phyloP scores from a whole-genome alignment of 1,284 basidiomycete genomes.

The Cronartium quercuum region DNA sequence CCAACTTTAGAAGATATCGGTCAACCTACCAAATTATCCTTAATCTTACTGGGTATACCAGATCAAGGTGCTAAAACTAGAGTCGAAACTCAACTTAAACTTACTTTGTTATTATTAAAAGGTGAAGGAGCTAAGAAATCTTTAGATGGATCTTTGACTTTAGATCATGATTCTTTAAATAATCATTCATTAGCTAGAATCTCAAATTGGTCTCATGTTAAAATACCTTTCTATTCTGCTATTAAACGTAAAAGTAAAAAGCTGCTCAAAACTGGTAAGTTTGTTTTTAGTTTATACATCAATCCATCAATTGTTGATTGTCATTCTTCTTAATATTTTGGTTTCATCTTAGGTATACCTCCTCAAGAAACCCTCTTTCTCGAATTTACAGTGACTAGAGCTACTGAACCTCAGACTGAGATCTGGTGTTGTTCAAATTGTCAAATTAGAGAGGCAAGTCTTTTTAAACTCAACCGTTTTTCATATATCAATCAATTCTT shows the following conservation, averaged over 20 bases:
- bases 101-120: slow-evolving; percentile 54
- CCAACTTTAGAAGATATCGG: no score
- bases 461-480: neutral
- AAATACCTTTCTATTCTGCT: slow-evolving; percentile 36
- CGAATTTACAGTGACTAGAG: slow-evolving; percentile 26
- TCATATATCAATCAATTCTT: neutral
- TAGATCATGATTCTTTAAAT: neutral
- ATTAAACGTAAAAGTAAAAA: slow-evolving; percentile 39
- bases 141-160: slow-evolving; percentile 15
- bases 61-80: slow-evolving; percentile 80
- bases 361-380: slow-evolving; percentile 34
- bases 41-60: slow-evolving; percentile 78
- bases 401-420: slow-evolving; percentile 33
- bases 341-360: slow-evolving; percentile 29
- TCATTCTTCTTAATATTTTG: neutral
- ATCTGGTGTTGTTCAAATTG: slow-evolving; percentile 37
- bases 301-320: neutral
- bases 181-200: slow-evolving; percentile 6
- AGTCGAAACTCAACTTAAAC: slow-evolving; percentile 84
- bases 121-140: slow-evolving; percentile 17
- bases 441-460: slow-evolving; percentile 31
- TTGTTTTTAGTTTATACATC: neutral
- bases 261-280: slow-evolving; percentile 29
- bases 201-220: slow-evolving; percentile 38
- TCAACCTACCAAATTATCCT: no score